phyloP scores from a whole-genome alignment of 805 yeast genomes.

The Schwanniomyces sp. region DNA sequence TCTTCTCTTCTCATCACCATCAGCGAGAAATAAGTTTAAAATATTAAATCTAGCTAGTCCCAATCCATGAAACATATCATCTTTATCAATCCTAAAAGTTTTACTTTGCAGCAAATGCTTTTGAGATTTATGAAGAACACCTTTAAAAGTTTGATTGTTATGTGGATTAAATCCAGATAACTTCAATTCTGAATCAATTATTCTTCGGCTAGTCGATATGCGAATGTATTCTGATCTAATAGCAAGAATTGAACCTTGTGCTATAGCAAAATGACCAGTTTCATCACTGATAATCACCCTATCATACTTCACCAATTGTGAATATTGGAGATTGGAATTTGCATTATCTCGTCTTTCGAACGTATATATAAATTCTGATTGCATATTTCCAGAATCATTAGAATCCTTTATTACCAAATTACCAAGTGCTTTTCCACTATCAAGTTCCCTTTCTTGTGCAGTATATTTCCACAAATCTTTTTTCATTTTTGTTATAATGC shows the following conservation, averaged over 20 bases:
- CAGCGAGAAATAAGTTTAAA: constrained; percentile 59
- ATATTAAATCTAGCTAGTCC: constrained; percentile 76
- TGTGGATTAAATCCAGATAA: constrained; percentile 40
- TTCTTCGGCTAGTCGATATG: constrained; percentile 54
- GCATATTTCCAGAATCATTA: constrained; percentile 18
- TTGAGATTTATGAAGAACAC: constrained; percentile 36
- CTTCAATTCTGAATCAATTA: constrained; percentile 43
- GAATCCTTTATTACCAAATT: constrained; percentile 41
- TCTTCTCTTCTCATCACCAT: constrained; percentile 47
- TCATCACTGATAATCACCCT: constrained; percentile 77
- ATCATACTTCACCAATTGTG: constrained; percentile 61
- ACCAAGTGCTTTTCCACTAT: constrained; percentile 60
- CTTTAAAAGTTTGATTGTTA: constrained; percentile 51
- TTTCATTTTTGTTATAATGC: constrained; percentile 48
- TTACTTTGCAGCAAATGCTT: constrained; percentile 5
- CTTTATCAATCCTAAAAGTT: constrained; percentile 72
- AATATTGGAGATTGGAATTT: constrained; percentile 13
- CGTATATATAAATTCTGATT: constrained; percentile 43
- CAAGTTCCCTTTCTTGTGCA: constrained; percentile 56
- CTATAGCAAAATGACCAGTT: constrained; percentile 70
- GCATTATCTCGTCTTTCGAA: constrained; percentile 37
- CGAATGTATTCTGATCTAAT: constrained; percentile 45
- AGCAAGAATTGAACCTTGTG: constrained; percentile 56
- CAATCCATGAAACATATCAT: constrained; percentile 73
- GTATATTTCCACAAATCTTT: constrained; percentile 71